Evolutionary conservation across 305 asterid species (phyloP).

Genomic region (Solanum hybrid): DNA sequence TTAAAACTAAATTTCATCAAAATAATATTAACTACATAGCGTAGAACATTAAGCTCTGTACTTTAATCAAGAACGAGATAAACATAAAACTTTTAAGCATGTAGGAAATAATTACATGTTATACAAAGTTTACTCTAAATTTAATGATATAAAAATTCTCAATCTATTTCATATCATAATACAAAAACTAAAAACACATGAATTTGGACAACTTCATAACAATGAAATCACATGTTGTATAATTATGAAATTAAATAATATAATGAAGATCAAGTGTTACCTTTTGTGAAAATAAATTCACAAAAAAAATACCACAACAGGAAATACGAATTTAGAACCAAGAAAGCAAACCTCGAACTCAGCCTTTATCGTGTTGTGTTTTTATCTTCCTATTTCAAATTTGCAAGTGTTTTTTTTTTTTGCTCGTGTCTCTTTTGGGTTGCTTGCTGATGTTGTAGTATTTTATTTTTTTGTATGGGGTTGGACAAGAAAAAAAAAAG

Average conservation of each 20-base stretch:
- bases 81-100: background rate
- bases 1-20: background rate
- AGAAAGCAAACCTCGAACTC: background rate
- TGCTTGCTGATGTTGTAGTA: background rate
- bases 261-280: background rate
- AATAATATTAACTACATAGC: too few species aligned
- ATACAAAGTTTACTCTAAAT: background rate
- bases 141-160: background rate
- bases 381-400: too few species aligned
- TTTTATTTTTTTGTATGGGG: background rate
- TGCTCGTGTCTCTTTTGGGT: background rate
- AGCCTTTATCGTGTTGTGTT: background rate
- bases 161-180: background rate
- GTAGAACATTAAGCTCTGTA: background rate
- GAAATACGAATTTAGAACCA: background rate
- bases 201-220: background rate
- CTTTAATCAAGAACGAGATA: background rate
- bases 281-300: background rate
- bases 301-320: background rate
- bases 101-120: background rate
- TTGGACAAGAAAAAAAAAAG: too few species aligned
- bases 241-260: too few species aligned
- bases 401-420: background rate
- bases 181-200: too few species aligned
- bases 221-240: background rate